These are phyloP conservation scores for Meira miltonrushii DNA, from an alignment of 1,284 basidiomycete species.

Conservation along the genomic window DNA sequence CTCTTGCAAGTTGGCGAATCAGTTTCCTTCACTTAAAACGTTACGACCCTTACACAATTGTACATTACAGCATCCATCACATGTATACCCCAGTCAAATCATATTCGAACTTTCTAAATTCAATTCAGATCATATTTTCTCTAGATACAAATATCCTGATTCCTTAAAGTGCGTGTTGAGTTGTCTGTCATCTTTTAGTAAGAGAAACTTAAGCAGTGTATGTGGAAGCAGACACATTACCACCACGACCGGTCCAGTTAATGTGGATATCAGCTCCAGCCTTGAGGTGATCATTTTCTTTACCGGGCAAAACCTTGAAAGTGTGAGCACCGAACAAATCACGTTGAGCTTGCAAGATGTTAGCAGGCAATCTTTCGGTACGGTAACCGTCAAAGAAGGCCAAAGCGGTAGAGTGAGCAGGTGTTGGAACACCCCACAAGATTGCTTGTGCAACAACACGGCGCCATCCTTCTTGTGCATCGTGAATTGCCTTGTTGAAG, in stretches of 20 bases:
- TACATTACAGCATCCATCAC: too few relatives aligned
- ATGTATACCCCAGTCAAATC: too few relatives aligned
- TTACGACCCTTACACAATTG: too few relatives aligned
- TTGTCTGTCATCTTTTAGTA: too few relatives aligned
- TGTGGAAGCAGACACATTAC: conserved; percentile 82
- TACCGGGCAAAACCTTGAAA: conserved; percentile 45
- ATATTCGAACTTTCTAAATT: too few relatives aligned
- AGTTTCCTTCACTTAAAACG: too few relatives aligned
- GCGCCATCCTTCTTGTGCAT: conserved; percentile 95
- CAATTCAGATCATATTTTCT: too few relatives aligned
- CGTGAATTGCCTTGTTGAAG: conserved; percentile 90
- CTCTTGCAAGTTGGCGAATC: too few relatives aligned
- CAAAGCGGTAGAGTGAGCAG: conserved; percentile 90
- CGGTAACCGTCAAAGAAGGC: conserved; percentile 98
- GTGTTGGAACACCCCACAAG: conserved; percentile 95
- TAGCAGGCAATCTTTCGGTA: conserved; percentile 77
- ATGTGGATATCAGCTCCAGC: conserved; percentile 72
- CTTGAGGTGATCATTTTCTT: conserved; percentile 51
- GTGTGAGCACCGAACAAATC: conserved; percentile 55
- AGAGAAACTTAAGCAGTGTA: conserved; percentile 70
- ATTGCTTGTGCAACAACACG: conserved; percentile 92
- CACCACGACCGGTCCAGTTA: conserved; percentile 80
- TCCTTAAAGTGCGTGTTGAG: too few relatives aligned
- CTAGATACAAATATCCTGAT: too few relatives aligned
- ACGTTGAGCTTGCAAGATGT: conserved; percentile 84